Evolutionary conservation across 257 asterid species (phyloP).

Genomic region (Nemophila menziesii): DNA sequence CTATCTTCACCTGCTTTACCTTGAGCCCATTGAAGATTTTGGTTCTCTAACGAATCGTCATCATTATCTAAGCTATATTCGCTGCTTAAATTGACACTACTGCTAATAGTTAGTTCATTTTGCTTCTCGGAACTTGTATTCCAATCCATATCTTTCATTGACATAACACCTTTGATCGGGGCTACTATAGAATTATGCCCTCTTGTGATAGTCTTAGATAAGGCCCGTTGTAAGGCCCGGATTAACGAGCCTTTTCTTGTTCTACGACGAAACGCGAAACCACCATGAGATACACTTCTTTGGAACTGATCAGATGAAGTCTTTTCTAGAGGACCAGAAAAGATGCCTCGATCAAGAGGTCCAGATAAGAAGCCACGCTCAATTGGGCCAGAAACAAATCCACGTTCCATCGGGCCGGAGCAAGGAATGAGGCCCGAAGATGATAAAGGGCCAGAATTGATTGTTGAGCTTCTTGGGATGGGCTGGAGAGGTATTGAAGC

Average conservation of each 20-base stretch:
- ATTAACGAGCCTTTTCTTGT: slow-evolving; percentile 47
- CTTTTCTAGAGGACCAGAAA: slow-evolving; percentile 70
- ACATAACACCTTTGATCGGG: slow-evolving; percentile 57
- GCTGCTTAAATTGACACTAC: slow-evolving; percentile 63
- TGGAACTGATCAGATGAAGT: slow-evolving; percentile 50
- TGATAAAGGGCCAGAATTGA: slow-evolving; percentile 51
- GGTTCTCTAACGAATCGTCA: slow-evolving; percentile 30
- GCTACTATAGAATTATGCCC: slow-evolving; percentile 89
- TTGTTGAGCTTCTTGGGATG: slow-evolving; percentile 46
- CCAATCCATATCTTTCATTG: slow-evolving; percentile 59
- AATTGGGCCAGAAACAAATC: slow-evolving; percentile 79
- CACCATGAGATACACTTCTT: slow-evolving; percentile 80
- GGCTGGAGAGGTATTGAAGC: slow-evolving; percentile 83
- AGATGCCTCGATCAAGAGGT: slow-evolving; percentile 59
- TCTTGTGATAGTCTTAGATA: slow-evolving; percentile 51
- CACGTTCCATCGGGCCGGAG: slow-evolving; percentile 69
- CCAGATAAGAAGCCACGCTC: slow-evolving; percentile 76
- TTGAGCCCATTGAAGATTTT: slow-evolving; percentile 76
- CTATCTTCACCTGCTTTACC: slow-evolving; percentile 84
- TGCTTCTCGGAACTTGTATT: slow-evolving; percentile 49
- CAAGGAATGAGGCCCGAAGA: slow-evolving; percentile 31
- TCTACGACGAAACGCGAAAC: slow-evolving; percentile 48
- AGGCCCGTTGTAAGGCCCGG: slow-evolving; percentile 55
- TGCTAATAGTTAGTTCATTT: slow-evolving; percentile 48
- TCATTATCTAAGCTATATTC: slow-evolving; percentile 50